Evolutionary conservation across 176 grass and related monocot genomes (phyloP).

Genomic region (Oryza brachyantha): DNA sequence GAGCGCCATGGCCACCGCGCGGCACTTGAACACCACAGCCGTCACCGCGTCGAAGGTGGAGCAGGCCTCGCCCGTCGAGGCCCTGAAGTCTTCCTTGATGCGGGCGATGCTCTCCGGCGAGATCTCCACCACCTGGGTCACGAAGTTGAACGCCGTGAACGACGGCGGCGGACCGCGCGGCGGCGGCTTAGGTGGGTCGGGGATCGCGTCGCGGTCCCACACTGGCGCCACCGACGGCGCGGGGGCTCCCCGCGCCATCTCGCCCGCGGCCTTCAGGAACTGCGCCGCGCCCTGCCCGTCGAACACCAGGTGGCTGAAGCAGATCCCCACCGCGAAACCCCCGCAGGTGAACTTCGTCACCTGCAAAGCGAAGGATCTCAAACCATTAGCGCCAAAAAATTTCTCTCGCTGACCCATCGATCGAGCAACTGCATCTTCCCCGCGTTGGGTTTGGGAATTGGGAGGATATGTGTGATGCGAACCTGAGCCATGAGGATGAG

Average conservation of each 20-base stretch:
- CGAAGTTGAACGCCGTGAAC: slow-evolving; percentile 66
- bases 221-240: slow-evolving; percentile 48
- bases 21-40: slow-evolving; percentile 66
- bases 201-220: slow-evolving; percentile 66
- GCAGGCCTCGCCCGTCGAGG: slow-evolving; percentile 49
- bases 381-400: neutral
- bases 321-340: slow-evolving; percentile 70
- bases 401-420: neutral
- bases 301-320: slow-evolving; percentile 86
- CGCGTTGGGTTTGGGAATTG: neutral
- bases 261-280: slow-evolving; percentile 62
- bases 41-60: slow-evolving; percentile 79
- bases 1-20: slow-evolving; percentile 47
- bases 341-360: slow-evolving; percentile 86
- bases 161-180: slow-evolving; percentile 42
- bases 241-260: slow-evolving; percentile 59
- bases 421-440: neutral
- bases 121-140: slow-evolving; percentile 60
- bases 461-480: neutral
- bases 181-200: slow-evolving; percentile 56
- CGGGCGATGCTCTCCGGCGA: slow-evolving; percentile 50
- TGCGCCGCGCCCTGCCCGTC: slow-evolving; percentile 69
- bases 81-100: slow-evolving; percentile 51
- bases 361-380: slow-evolving; percentile 28
- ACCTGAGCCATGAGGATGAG: slow-evolving; percentile 82